Evolutionary conservation across 257 asterid genomes (phyloP).

Genomic region (Solanum sejunctum): DNA sequence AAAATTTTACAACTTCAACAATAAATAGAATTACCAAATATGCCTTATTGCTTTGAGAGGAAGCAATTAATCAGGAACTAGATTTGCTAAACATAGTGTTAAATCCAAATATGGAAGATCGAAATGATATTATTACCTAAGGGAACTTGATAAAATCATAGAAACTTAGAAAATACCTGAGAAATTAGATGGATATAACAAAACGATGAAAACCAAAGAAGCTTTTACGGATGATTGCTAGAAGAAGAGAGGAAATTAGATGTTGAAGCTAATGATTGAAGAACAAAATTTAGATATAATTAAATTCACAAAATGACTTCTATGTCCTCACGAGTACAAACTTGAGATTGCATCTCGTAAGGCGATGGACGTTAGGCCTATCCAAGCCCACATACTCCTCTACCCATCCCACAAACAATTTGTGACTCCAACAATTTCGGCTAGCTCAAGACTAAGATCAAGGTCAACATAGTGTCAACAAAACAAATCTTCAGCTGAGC

Average conservation of each 20-base stretch:
- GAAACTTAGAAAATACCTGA: not conserved
- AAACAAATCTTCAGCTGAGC: not conserved
- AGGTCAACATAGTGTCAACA: slow-evolving; percentile 2
- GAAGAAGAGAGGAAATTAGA: not conserved
- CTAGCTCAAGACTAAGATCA: not conserved
- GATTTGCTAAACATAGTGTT: too few species aligned
- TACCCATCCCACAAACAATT: not conserved
- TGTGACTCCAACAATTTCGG: not conserved
- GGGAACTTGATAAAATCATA: too few species aligned
- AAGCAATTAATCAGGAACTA: too few species aligned
- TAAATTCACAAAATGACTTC: not conserved
- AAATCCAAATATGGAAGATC: not conserved
- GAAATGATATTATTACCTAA: not conserved
- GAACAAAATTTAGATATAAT: not conserved
- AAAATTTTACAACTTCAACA: not conserved
- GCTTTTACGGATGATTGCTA: not conserved
- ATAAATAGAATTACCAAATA: not conserved
- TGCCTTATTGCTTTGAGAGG: too few species aligned
- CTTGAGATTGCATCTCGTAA: not conserved
- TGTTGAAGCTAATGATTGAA: not conserved
- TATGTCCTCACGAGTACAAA: not conserved
- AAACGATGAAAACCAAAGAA: not conserved
- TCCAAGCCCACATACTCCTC: not conserved
- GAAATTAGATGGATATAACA: not conserved
- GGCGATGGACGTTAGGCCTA: not conserved